Percentiles rank a stretch among this genome's conserved stretches.
Conservation (phyloP, 2,329 filamentous ascomycete species). For the Aspergillus bombycis region DNA sequence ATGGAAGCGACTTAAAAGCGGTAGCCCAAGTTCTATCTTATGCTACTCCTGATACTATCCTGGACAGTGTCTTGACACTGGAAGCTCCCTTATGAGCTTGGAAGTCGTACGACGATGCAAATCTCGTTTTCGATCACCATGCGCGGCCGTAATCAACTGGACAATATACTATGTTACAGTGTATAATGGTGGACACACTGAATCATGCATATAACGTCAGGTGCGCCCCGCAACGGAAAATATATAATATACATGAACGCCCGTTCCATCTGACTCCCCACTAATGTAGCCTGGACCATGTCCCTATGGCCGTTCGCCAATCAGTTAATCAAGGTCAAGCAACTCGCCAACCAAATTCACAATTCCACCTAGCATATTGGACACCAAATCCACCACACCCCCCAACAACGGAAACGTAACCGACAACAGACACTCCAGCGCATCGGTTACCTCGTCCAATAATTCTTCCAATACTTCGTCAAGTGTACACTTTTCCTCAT, state of each 20-base stretch:
- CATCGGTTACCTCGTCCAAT: constrained; percentile 8
- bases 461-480: constrained; percentile 9
- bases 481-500: constrained; percentile 8
- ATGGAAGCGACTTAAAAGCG: constrained; percentile 78
- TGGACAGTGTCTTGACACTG: constrained; percentile 62
- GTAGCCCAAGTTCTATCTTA: constrained; percentile 68
- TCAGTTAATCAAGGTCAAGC: constrained; percentile 1
- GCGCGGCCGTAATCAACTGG: not conserved
- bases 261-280: not conserved
- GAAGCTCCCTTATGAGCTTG: constrained; percentile 56
- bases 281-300: not conserved
- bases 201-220: not conserved
- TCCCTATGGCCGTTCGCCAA: not conserved
- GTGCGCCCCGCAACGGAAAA: not conserved
- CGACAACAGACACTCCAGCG: constrained; percentile 10
- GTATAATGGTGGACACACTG: not conserved
- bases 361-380: constrained; percentile 6
- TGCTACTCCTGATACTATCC: constrained; percentile 57
- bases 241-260: not conserved
- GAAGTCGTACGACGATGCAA: not conserved
- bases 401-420: not conserved
- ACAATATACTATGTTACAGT: not conserved
- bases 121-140: not conserved
- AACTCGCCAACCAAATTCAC: constrained; percentile 1
- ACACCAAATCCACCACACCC: constrained; percentile 7